phyloP scores from a whole-genome alignment of 192 early-diverging fungal genomes.

The Coemansia biformis region DNA sequence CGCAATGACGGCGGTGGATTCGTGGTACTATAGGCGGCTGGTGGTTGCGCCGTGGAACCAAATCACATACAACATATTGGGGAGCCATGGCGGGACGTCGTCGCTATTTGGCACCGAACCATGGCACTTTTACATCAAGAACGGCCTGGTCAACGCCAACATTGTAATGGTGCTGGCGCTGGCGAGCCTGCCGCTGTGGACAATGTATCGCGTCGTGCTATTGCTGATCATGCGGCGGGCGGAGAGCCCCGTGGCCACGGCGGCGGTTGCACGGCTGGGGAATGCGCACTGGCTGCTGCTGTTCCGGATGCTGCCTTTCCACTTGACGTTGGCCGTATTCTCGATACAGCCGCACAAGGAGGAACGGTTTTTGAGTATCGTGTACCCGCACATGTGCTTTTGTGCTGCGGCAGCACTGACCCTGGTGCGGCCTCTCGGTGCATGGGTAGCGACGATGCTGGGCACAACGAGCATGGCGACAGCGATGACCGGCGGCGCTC shows the following conservation, averaged over 20 bases:
- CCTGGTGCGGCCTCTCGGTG: conserved; percentile 48
- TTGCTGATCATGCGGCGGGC: neutral
- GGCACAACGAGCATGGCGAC: neutral
- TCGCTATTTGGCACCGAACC: conserved; percentile 88
- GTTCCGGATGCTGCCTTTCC: conserved; percentile 63
- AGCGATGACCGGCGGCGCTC: neutral
- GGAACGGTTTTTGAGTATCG: conserved; percentile 89
- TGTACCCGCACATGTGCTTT: conserved; percentile 82
- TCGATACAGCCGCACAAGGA: conserved; percentile 94
- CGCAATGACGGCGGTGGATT: conserved; percentile 67
- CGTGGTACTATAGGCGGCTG: conserved; percentile 63
- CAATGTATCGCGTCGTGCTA: conserved; percentile 14
- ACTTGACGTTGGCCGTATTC: conserved; percentile 72
- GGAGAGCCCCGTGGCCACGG: neutral
- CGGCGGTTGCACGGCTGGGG: neutral
- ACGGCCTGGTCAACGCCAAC: conserved; percentile 90
- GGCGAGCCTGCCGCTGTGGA: conserved; percentile 54
- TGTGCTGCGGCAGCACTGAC: conserved; percentile 66
- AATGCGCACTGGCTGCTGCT: conserved; percentile 36
- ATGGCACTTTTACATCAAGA: conserved; percentile 86
- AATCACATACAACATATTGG: conserved; percentile 88
- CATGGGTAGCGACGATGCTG: conserved; percentile 5
- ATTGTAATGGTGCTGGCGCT: conserved; percentile 72
- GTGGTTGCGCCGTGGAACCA: conserved; percentile 81
- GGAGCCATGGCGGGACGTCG: conserved; percentile 54